Conservation (phyloP, 2,329 filamentous ascomycete species). For the Trichoderma cornu-damae region DNA sequence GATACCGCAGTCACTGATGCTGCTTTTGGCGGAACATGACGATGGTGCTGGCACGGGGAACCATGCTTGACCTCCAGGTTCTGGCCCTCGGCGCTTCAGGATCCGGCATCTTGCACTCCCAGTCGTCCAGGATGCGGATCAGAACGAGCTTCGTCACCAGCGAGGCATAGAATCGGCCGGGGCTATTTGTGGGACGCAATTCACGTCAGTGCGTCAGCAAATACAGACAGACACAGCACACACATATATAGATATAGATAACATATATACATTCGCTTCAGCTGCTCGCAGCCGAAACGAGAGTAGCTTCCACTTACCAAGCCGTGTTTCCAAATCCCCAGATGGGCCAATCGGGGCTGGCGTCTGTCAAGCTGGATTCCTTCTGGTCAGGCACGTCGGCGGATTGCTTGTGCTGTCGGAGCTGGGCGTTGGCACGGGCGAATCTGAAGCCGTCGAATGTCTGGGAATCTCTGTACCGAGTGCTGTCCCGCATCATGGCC, state of each 20-base stretch:
- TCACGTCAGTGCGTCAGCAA: not conserved
- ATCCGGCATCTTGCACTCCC: not conserved
- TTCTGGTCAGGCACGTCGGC: not conserved
- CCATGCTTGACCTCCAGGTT: not conserved
- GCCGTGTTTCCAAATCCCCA: not conserved
- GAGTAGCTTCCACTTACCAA: not conserved
- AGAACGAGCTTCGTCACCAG: not conserved
- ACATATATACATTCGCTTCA: too few relatives aligned
- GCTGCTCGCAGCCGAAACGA: not conserved
- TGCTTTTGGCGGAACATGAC: not conserved
- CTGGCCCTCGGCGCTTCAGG: not conserved
- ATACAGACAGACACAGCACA: not conserved
- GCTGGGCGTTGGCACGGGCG: not conserved
- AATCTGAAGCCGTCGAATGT: conserved; percentile 16
- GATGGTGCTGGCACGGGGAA: not conserved
- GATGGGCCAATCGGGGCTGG: not conserved
- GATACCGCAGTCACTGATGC: rapidly evolving
- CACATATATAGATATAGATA: too few relatives aligned
- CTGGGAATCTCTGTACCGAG: not conserved
- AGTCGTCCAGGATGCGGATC: not conserved
- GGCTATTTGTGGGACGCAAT: not conserved
- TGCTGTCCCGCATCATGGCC: conserved; percentile 8
- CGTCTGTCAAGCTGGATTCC: not conserved
- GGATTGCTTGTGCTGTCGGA: not conserved
- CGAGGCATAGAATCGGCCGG: conserved; percentile 6